phyloP scores from a whole-genome alignment of 139 green algal species.

The Zygnema circumcarinatum region DNA sequence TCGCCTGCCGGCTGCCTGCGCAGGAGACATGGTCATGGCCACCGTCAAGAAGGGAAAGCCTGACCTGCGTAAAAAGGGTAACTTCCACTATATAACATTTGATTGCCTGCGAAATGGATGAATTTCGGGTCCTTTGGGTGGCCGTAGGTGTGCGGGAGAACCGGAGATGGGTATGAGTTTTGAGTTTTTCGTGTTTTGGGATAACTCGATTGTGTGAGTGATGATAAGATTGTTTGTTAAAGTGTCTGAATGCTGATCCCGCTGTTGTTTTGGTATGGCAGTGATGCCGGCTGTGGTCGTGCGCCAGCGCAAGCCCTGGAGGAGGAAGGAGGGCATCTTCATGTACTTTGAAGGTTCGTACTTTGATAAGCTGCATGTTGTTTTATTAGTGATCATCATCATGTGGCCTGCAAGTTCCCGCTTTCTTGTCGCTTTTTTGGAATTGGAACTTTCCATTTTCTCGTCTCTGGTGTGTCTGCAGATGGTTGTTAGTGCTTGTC shows the following conservation, averaged over 20 bases:
- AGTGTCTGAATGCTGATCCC: no score
- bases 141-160: no score
- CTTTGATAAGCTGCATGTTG: no score
- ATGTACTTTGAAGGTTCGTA: constrained; percentile 96
- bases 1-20: constrained; percentile 85
- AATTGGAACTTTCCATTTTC: neutral
- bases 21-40: constrained; percentile 98
- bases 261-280: neutral
- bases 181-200: no score
- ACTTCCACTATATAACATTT: constrained; percentile 2
- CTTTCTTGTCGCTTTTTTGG: neutral
- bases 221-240: no score
- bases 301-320: constrained; percentile 97
- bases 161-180: no score
- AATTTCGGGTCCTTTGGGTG: no score
- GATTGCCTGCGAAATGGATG: no score
- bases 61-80: constrained; percentile 98
- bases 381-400: no score
- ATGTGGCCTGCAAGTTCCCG: neutral
- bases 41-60: constrained; percentile 99
- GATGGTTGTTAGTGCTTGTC: neutral
- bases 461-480: neutral
- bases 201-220: no score
- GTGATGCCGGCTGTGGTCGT: constrained; percentile 94
- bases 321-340: constrained; percentile 96